A percentile compares a stretch with the other conserved stretches of the same genome.
phyloP scores from a whole-genome alignment of 2,329 filamentous ascomycete species.

The Chrysoporthe puriensis region DNA sequence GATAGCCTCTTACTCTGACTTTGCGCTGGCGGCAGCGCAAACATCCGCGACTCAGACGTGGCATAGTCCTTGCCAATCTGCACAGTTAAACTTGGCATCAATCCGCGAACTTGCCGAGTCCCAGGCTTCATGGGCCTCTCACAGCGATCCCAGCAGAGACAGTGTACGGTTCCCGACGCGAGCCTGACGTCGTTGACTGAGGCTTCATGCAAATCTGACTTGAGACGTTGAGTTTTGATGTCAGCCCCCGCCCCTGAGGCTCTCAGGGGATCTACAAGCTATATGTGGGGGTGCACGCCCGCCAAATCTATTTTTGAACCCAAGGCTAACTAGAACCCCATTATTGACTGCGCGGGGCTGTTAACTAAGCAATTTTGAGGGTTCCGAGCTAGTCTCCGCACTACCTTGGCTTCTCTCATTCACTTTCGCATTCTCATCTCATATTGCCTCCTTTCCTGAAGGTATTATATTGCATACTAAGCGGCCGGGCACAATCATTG shows the following conservation, averaged over 20 bases:
- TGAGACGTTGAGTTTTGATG: not conserved
- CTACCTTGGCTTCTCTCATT: no score
- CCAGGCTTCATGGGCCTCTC: not conserved
- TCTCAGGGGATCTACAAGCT: not conserved
- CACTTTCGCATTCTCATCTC: no score
- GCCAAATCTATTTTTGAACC: not conserved
- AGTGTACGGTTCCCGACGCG: not conserved
- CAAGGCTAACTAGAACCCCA: slow-evolving; percentile 23
- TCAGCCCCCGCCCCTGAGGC: not conserved
- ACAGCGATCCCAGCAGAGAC: not conserved
- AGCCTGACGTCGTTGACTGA: not conserved
- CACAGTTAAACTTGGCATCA: not conserved
- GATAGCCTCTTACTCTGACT: slow-evolving; percentile 33
- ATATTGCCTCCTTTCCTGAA: no score
- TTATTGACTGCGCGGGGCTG: no score
- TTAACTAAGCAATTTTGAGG: no score
- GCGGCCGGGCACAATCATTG: no score
- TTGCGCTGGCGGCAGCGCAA: slow-evolving; percentile 38
- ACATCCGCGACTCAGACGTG: slow-evolving; percentile 37
- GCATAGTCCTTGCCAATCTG: not conserved
- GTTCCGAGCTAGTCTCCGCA: no score
- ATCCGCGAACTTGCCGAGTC: not conserved
- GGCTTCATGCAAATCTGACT: not conserved
- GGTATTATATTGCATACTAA: no score
- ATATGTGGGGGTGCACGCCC: not conserved